Base-by-base conservation (phyloP, 805 yeast genomes). In the Wickerhamiella galacta region DNA sequence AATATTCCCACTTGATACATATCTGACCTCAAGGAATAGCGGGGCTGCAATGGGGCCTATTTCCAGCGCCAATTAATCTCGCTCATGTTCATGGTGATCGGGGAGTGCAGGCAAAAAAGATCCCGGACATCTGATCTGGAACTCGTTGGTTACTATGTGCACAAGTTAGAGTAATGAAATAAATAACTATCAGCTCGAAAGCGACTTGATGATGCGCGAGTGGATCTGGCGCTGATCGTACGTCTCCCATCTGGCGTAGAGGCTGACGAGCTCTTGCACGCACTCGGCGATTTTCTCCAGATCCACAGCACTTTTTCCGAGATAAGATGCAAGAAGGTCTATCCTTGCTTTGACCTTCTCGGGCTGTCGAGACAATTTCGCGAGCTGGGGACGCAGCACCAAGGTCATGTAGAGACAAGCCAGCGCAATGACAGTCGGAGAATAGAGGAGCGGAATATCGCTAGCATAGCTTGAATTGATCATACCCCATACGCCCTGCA, bases 391-490 rank as follows among this genome's bases (percentile, higher is more conserved):
- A 31, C 53, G 48, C 17, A 78, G 52, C 16, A 77, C 72, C 1
- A 81, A 58, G 0, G 93, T 75, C 34, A 85, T 62, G 54, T 81
- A 83, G n/a, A 85, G 57, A 8, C 94, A 69, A 0, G 90, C 70
- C 25, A 77, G 56, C 3, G 95, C 93, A 6, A 85, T 67, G 8
- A 83, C 69, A 55, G 85, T 94, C 0, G 98, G 98, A 0, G 96
- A 87, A 41, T 70, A 75, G 11, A 85, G 51, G 30, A 90, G 54
- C 36, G 81, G 87, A 12, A 80, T 58, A 51, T 90, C 96, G 1
- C 94, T 82, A 28, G 82, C 73, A 52, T 78, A 85, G 40, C 85
- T 70, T 50, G 87, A 96, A 52, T 83, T 90, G 23, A 90, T 67
- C 32, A 85, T 62, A 1, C 92, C 76, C 95, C 96, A 90, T 7